A percentile compares a stretch with the other conserved stretches of the same genome.
Conservation (phyloP, 2,329 filamentous ascomycete species). For the Ophioceras dolichostomum region DNA sequence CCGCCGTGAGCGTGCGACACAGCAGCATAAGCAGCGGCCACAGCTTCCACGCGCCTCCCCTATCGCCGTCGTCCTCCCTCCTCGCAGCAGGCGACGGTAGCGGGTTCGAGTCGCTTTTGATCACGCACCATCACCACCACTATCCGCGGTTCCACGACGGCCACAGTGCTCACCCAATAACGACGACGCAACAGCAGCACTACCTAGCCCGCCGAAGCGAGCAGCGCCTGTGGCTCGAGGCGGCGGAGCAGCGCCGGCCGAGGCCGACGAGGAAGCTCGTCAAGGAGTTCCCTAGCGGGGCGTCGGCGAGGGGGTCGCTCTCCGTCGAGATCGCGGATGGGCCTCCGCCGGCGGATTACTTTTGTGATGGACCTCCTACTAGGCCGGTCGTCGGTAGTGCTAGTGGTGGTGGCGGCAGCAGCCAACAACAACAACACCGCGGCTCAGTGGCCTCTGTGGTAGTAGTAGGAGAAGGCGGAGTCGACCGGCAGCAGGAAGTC, state of each 20-base stretch:
- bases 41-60: neutral
- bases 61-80: neutral
- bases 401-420: neutral
- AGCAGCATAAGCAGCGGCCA: neutral
- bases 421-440: neutral
- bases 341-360: neutral
- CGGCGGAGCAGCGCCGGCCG: slow-evolving; percentile 5
- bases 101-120: slow-evolving; percentile 1
- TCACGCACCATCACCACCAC: neutral
- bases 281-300: slow-evolving; percentile 8
- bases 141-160: neutral
- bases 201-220: neutral
- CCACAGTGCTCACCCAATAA: neutral
- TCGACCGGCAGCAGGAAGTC: neutral
- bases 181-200: neutral
- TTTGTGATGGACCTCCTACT: too few relatives aligned
- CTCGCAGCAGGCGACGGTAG: neutral
- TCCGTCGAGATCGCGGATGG: slow-evolving; percentile 5
- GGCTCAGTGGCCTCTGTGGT: too few relatives aligned
- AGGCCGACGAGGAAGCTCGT: slow-evolving; percentile 10
- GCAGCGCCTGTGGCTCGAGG: neutral
- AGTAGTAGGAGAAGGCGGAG: neutral
- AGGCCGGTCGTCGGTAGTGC: neutral
- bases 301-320: slow-evolving; percentile 8
- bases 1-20: neutral